Evolutionary conservation across 495 filamentous ascomycete species (phyloP), one percentile per base, ranked within the genome.

Genomic region (Lepidopterella palustris): DNA sequence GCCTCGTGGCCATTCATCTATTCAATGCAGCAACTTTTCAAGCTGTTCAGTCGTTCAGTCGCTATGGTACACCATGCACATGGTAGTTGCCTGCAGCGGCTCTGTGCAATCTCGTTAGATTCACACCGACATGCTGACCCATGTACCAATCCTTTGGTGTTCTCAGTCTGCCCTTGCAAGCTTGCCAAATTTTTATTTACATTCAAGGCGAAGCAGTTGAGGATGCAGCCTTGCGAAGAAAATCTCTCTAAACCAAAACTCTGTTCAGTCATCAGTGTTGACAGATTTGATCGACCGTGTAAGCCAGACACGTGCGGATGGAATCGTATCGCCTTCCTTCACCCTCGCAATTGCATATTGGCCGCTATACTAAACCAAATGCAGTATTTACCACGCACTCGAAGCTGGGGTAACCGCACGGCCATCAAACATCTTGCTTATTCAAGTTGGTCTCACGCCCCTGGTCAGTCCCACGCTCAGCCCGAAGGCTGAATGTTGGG

Each of bases 101-200:
- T 50, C 47, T 11, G 23, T 13, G 13, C 18, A 3, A 20, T n/a
- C n/a, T 27, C 13, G 25, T 55, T 59, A 45, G 61, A 59, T 66
- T 6, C n/a, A n/a, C 39, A 42, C 39, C 39, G 6, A 8, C 39
- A 42, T 20, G 13, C 13, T 42, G 39, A 39, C 39, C 39, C 20
- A 20, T 20, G 20, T 20, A 42, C 2, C 13, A 42, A 42, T 42
- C 39, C 39, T 42, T 42, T 6, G 39, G 39, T 42, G 39, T 42
- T 42, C 13, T 15, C 6, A 42, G 2, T 6, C 6, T 42, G 8
- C 20, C 39, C 13, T 6, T 15, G 13, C 39, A 42, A 20, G 8
- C 13, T 11, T 20, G 20, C 2, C 13, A 42, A 15, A 1, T 15
- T 42, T 42, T 42, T 20, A 11, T 1, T 11, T 6, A 11, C 2